A percentile compares a stretch with the other conserved stretches of the same genome.
These are phyloP conservation scores for Lachancea fermentati DNA, from an alignment of 805 yeast species.

Conservation along the genomic window DNA sequence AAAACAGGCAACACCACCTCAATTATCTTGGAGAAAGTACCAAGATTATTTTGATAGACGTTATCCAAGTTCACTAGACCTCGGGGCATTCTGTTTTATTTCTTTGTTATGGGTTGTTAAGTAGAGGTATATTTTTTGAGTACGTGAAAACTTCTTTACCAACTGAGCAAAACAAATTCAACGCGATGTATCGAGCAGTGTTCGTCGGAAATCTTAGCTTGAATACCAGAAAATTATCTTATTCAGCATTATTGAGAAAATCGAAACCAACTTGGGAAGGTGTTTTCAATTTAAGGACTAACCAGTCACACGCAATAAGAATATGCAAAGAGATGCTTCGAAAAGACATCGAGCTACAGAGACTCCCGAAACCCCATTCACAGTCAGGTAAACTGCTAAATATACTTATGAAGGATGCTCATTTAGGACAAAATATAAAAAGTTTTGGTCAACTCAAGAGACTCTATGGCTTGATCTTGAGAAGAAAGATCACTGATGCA, in stretches of 20 bases:
- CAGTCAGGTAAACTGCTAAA: background rate
- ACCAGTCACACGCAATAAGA: background rate
- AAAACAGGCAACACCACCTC: conserved; percentile 16
- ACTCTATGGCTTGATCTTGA: conserved; percentile 14
- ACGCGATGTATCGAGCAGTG: too few relatives aligned
- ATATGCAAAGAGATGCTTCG: background rate
- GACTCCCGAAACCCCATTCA: background rate
- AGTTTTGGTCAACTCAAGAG: conserved; percentile 7
- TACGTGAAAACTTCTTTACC: too few relatives aligned
- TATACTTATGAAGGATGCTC: background rate
- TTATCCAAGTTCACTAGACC: conserved; percentile 19
- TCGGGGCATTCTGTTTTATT: conserved; percentile 16
- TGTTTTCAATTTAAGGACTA: background rate
- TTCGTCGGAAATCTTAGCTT: too few relatives aligned
- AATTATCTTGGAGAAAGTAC: conserved; percentile 19
- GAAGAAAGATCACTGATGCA: conserved; percentile 15
- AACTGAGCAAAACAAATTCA: too few relatives aligned
- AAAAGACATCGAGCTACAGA: background rate
- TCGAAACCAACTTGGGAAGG: background rate
- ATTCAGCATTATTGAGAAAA: too few relatives aligned
- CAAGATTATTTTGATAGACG: conserved; percentile 26
- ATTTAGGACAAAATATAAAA: conserved; percentile 1
- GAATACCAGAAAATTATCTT: too few relatives aligned
- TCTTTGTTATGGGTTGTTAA: background rate
- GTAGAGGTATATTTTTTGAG: too few relatives aligned